Conservation (phyloP, 192 early-diverging fungal genomes). For the Backusella sp. region DNA sequence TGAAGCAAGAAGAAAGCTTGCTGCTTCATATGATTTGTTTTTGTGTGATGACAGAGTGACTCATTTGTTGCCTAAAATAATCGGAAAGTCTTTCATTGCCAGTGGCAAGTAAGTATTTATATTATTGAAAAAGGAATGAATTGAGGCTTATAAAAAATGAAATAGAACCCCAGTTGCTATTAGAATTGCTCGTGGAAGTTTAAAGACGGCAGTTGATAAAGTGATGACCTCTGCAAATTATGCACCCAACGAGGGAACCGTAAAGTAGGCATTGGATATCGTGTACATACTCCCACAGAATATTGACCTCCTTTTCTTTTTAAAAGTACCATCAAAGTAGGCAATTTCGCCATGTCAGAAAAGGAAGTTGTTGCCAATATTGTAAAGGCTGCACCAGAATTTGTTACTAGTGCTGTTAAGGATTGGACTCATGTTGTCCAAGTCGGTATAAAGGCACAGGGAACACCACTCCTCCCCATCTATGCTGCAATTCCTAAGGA, state of each 20-base stretch:
- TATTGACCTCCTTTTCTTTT: not conserved
- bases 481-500: conserved; percentile 60
- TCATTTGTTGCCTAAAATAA: conserved; percentile 67
- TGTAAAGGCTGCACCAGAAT: conserved; percentile 49
- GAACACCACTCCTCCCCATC: conserved; percentile 78
- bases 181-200: conserved; percentile 44
- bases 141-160: conserved; percentile 14
- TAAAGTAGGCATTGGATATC: not conserved
- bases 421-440: conserved; percentile 86
- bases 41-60: conserved; percentile 85
- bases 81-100: conserved; percentile 85
- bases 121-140: conserved; percentile 24
- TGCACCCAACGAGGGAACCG: not conserved
- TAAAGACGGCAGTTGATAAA: conserved; percentile 57
- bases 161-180: conserved; percentile 35
- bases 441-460: conserved; percentile 75
- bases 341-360: conserved; percentile 55
- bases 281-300: not conserved
- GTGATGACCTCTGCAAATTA: conserved; percentile 60
- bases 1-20: conserved; percentile 80
- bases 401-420: conserved; percentile 62
- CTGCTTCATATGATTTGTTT: conserved; percentile 79
- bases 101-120: conserved; percentile 72
- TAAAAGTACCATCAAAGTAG: conserved; percentile 71
- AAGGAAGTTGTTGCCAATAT: conserved; percentile 77